Evolutionary conservation across 2,329 filamentous ascomycete species (phyloP).

Genomic region (Seiridium cupressi): DNA sequence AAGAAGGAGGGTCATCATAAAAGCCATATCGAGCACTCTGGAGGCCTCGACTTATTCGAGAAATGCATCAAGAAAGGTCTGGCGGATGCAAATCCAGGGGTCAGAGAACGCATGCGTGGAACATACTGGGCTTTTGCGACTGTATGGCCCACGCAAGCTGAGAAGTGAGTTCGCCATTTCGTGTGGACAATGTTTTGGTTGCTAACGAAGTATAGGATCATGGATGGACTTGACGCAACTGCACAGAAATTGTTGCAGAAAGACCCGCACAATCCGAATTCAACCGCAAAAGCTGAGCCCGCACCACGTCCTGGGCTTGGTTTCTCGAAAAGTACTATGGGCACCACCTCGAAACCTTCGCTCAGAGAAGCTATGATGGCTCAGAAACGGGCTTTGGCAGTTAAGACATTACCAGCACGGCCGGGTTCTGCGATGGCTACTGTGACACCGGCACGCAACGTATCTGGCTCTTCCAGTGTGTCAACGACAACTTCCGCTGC

Average conservation of each 20-base stretch:
- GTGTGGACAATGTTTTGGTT: background rate
- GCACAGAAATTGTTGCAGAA: constrained; percentile 79
- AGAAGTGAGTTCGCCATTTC: constrained; percentile 54
- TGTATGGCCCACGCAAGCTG: constrained; percentile 76
- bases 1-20: constrained; percentile 77
- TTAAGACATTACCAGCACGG: constrained; percentile 52
- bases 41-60: constrained; percentile 78
- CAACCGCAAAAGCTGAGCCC: constrained; percentile 50
- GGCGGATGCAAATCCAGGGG: constrained; percentile 84
- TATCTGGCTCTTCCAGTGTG: constrained; percentile 34
- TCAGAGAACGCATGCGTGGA: constrained; percentile 80
- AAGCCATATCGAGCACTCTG: constrained; percentile 77
- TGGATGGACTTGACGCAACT: constrained; percentile 73
- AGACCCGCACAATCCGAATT: constrained; percentile 78
- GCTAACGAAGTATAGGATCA: constrained; percentile 54
- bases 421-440: constrained; percentile 65
- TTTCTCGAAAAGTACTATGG: constrained; percentile 61
- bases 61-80: constrained; percentile 88
- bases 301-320: constrained; percentile 55
- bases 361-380: constrained; percentile 82
- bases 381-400: constrained; percentile 63
- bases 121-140: constrained; percentile 83
- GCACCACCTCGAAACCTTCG: constrained; percentile 56
- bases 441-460: constrained; percentile 50
- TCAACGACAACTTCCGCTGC: constrained; percentile 29